These are phyloP conservation scores for Saccharum officinarum DNA, from an alignment of 176 grass and related monocot species.

Conservation along the genomic window DNA sequence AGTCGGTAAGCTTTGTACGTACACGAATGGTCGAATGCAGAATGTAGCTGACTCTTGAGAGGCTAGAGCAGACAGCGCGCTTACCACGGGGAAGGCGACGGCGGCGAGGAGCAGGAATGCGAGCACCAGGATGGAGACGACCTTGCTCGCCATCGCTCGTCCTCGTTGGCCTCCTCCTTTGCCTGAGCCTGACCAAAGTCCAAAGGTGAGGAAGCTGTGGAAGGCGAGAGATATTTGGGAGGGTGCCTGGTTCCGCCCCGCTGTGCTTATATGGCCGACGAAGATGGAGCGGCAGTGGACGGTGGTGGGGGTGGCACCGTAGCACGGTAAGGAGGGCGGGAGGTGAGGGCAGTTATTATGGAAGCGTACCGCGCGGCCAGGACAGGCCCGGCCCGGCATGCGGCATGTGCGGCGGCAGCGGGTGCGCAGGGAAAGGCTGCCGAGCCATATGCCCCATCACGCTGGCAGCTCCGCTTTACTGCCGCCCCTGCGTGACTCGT, in stretches of 20 bases:
- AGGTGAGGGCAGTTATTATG: slow-evolving; percentile 36
- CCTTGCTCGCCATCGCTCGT: slow-evolving; percentile 8
- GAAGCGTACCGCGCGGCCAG: not conserved
- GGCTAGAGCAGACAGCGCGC: too few relatives aligned
- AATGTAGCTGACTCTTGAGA: too few relatives aligned
- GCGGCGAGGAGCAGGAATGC: slow-evolving; percentile 36
- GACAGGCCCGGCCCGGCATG: slow-evolving; percentile 5
- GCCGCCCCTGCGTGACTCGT: not conserved
- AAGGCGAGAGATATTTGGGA: not conserved
- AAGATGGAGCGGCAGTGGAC: not conserved
- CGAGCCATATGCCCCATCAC: not conserved
- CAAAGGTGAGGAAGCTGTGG: not conserved
- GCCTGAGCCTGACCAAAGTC: not conserved
- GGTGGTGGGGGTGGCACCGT: not conserved
- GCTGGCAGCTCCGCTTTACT: not conserved
- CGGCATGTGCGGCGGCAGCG: slow-evolving; percentile 43
- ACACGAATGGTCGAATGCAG: not conserved
- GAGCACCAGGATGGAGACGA: slow-evolving; percentile 32
- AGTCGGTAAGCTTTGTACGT: not conserved
- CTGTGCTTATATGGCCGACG: not conserved
- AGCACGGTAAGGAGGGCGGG: not conserved
- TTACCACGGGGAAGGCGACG: slow-evolving; percentile 31
- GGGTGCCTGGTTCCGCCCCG: not conserved
- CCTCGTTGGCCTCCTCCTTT: not conserved
- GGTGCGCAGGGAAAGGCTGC: not conserved